These are phyloP conservation scores for Neurospora terricola DNA, from an alignment of 495 filamentous ascomycete species.

Conservation along the genomic window DNA sequence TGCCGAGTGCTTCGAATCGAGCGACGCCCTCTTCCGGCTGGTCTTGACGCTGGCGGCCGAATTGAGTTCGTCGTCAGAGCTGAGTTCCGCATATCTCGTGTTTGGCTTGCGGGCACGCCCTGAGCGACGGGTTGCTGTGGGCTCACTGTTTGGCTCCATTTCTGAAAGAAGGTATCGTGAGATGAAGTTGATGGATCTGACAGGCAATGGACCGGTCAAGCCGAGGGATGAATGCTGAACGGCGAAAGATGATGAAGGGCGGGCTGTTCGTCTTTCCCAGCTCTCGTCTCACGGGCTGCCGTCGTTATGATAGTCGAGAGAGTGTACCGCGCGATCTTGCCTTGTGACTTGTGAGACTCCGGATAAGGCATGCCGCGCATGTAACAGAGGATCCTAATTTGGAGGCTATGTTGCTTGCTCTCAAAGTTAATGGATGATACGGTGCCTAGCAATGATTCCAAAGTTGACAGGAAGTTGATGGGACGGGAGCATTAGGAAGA, in stretches of 20 bases:
- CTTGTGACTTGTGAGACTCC: not conserved
- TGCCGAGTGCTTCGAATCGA: not conserved
- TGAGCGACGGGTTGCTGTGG: slow-evolving; percentile 20
- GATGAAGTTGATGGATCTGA: not conserved
- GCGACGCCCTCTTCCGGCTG: not conserved
- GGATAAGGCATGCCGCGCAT: not conserved
- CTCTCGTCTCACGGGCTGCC: not conserved
- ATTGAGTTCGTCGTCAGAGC: slow-evolving; percentile 6
- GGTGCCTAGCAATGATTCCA: not conserved
- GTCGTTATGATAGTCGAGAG: not conserved
- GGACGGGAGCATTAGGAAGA: not conserved
- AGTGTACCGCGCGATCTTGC: not conserved
- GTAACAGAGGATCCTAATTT: not conserved
- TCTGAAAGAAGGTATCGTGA: not conserved
- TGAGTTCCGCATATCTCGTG: slow-evolving; percentile 12
- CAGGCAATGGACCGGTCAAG: not conserved
- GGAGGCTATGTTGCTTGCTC: not conserved
- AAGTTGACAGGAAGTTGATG: not conserved
- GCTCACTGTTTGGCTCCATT: not conserved
- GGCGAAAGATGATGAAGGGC: not conserved
- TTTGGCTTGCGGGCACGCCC: slow-evolving; percentile 22
- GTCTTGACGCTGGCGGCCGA: not conserved
- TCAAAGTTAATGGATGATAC: not conserved
- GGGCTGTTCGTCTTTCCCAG: not conserved
- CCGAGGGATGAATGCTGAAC: not conserved